Evolutionary conservation across 2,329 filamentous ascomycete species (phyloP).

Genomic region (Trichoderma sp.): DNA sequence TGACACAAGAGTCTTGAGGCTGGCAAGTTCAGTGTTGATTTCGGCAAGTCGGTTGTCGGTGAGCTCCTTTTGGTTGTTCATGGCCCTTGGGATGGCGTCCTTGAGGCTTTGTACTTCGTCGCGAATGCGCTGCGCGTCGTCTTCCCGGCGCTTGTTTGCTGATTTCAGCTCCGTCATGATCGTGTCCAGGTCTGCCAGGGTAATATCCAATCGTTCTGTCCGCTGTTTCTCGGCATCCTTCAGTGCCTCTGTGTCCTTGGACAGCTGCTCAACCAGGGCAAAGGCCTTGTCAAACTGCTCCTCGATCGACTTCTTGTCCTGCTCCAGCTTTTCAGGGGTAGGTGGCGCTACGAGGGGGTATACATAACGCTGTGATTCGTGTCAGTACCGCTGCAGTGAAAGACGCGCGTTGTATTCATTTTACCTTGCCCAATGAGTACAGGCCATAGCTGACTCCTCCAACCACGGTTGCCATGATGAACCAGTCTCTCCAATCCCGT

Average conservation of each 20-base stretch:
- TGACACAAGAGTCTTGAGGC: conserved; percentile 80
- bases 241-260: conserved; percentile 82
- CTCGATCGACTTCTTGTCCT: conserved; percentile 90
- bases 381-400: conserved; percentile 25
- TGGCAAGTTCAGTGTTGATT: conserved; percentile 82
- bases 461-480: conserved; percentile 97
- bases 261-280: conserved; percentile 83
- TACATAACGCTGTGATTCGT: conserved; percentile 69
- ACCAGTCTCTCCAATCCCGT: conserved; percentile 97
- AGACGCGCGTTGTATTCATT: neutral
- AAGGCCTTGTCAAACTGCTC: conserved; percentile 93
- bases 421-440: conserved; percentile 81
- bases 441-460: conserved; percentile 85
- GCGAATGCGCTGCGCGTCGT: conserved; percentile 80
- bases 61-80: conserved; percentile 81
- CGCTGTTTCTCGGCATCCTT: conserved; percentile 84
- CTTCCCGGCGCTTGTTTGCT: conserved; percentile 76
- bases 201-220: conserved; percentile 76
- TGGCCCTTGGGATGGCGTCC: conserved; percentile 81
- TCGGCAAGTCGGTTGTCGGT: conserved; percentile 81
- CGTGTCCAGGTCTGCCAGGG: conserved; percentile 78
- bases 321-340: conserved; percentile 87
- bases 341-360: conserved; percentile 88
- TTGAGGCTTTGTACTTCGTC: conserved; percentile 82
- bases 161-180: conserved; percentile 80